Conservation (phyloP, 2,329 filamentous ascomycete species). For the Phaeosphaeria sp. region DNA sequence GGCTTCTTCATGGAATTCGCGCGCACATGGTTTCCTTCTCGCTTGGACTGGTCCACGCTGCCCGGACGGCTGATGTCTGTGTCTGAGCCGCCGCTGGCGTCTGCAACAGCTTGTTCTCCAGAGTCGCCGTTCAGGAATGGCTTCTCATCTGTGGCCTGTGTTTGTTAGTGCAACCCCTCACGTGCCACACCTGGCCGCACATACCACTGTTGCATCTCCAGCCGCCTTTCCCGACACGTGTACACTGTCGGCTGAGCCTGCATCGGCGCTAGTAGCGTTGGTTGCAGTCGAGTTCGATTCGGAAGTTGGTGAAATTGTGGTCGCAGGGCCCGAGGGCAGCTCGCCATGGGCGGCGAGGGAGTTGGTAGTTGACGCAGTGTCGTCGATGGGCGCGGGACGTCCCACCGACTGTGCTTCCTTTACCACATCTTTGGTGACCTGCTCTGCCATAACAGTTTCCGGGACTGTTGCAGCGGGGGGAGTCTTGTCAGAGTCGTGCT, state of each 20-base stretch:
- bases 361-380: slow-evolving; percentile 67
- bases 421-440: slow-evolving; percentile 74
- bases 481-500: slow-evolving; percentile 42
- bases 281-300: slow-evolving; percentile 49
- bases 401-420: slow-evolving; percentile 72
- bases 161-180: slow-evolving; percentile 21
- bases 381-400: slow-evolving; percentile 69
- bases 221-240: slow-evolving; percentile 23
- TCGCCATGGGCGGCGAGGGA: slow-evolving; percentile 60
- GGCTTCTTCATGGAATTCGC: slow-evolving; percentile 72
- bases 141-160: slow-evolving; percentile 27
- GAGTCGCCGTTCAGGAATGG: slow-evolving; percentile 46
- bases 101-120: slow-evolving; percentile 61
- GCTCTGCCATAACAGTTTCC: slow-evolving; percentile 75
- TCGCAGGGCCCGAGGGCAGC: slow-evolving; percentile 46
- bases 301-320: slow-evolving; percentile 32
- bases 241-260: slow-evolving; percentile 21
- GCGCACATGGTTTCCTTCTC: slow-evolving; percentile 65
- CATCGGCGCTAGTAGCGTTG: slow-evolving; percentile 30
- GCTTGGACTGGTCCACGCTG: slow-evolving; percentile 58
- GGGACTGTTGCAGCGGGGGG: slow-evolving; percentile 51
- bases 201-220: slow-evolving; percentile 29
- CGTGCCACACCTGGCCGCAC: slow-evolving; percentile 10
- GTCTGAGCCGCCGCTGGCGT: slow-evolving; percentile 77
- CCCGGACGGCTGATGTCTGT: slow-evolving; percentile 72